These are phyloP conservation scores for Yarrowia divulgata DNA, from an alignment of 805 yeast genomes.

Conservation along the genomic window DNA sequence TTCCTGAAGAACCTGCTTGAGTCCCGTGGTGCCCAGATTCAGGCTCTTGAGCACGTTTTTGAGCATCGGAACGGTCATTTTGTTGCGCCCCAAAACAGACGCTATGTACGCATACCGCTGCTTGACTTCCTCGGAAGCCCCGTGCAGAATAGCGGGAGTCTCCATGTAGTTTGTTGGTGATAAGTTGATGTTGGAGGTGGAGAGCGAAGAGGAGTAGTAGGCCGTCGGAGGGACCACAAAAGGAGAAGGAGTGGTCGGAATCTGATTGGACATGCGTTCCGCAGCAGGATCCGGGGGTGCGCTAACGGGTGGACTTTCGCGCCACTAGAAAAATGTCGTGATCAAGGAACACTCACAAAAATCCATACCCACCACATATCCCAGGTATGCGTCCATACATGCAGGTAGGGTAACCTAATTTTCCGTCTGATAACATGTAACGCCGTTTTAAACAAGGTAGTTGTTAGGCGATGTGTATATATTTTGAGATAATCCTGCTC, in stretches of 20 bases:
- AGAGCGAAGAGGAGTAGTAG: not conserved
- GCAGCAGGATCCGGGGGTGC: not conserved
- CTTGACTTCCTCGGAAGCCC: not conserved
- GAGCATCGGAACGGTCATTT: constrained; percentile 48
- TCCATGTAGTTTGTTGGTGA: not conserved
- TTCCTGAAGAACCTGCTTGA: constrained; percentile 66
- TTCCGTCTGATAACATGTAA: no score
- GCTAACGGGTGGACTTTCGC: not conserved
- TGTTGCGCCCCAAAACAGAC: not conserved
- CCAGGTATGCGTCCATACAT: constrained; percentile 14
- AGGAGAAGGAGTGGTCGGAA: constrained; percentile 3
- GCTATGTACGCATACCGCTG: constrained; percentile 1
- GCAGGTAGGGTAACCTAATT: constrained; percentile 33
- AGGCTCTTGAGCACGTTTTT: constrained; percentile 49
- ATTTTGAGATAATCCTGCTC: no score
- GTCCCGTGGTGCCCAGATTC: constrained; percentile 60
- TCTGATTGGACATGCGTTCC: constrained; percentile 4
- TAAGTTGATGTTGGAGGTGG: not conserved
- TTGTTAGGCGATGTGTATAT: not conserved
- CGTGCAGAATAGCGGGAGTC: not conserved
- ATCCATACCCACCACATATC: not conserved
- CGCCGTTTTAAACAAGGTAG: no score
- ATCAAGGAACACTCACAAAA: not conserved
- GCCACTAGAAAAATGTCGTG: constrained; percentile 7
- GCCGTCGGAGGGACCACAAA: constrained; percentile 18